phyloP scores from a whole-genome alignment of 306 rosid species.

The Pterocarpus macrocarpus region DNA sequence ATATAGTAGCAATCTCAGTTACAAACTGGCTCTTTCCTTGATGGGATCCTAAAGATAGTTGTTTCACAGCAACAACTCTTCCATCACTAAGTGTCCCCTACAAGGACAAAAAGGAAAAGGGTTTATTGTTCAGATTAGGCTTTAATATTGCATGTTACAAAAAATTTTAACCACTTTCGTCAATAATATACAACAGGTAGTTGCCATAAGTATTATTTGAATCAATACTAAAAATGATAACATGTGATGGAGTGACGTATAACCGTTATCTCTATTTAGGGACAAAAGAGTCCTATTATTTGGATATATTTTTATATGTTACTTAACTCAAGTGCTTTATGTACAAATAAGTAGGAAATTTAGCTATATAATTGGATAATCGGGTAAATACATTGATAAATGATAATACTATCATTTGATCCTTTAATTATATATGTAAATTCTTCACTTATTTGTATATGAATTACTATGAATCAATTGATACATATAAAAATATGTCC shows the following conservation, averaged over 20 bases:
- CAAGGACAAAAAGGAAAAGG: slow-evolving; percentile 14
- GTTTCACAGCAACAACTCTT: slow-evolving; percentile 82
- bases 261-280: neutral
- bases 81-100: slow-evolving; percentile 87
- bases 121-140: neutral
- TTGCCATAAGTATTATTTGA: slow-evolving; percentile 4
- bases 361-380: too few species aligned
- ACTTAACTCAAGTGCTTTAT: too few species aligned
- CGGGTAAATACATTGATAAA: too few species aligned
- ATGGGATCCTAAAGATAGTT: slow-evolving; percentile 75
- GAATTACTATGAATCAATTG: too few species aligned
- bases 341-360: too few species aligned
- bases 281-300: too few species aligned
- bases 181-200: neutral
- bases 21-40: slow-evolving; percentile 88
- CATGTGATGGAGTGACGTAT: neutral
- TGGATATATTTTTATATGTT: too few species aligned
- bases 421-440: too few species aligned
- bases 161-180: neutral
- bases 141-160: neutral
- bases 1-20: slow-evolving; percentile 85
- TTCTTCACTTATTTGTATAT: too few species aligned
- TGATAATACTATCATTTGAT: too few species aligned
- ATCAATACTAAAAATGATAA: neutral
- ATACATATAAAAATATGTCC: too few species aligned